Percentiles rank a stretch among this genome's conserved stretches.
Evolutionary conservation across 2,329 filamentous ascomycete species (phyloP).

Genomic region (Botryotinia calthae): DNA sequence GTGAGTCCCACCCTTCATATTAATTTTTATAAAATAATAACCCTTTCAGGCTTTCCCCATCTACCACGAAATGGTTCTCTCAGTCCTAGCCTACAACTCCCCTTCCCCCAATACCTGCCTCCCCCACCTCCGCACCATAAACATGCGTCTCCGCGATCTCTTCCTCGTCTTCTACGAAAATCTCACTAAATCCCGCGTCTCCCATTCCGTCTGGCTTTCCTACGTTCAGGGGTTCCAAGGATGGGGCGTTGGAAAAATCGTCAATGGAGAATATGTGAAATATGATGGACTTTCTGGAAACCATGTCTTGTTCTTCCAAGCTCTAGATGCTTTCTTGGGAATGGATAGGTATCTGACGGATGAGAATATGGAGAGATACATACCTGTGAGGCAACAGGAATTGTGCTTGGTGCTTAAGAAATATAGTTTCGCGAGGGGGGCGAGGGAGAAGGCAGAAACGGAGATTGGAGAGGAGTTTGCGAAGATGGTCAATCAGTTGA

Average conservation of each 20-base stretch:
- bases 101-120: background rate
- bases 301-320: constrained; percentile 17
- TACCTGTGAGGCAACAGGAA: background rate
- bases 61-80: constrained; percentile 11
- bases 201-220: constrained; percentile 5
- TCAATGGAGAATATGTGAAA: constrained; percentile 3
- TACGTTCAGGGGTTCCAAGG: constrained; percentile 18
- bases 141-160: background rate
- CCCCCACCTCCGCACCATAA: background rate
- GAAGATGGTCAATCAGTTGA: constrained; percentile 14
- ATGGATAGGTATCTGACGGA: background rate
- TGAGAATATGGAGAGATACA: background rate
- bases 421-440: background rate
- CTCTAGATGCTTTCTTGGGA: constrained; percentile 5
- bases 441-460: background rate
- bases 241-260: constrained; percentile 9
- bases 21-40: background rate
- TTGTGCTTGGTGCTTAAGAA: background rate
- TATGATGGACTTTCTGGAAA: constrained; percentile 17
- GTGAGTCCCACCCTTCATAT: background rate
- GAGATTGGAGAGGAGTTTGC: background rate
- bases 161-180: constrained; percentile 19
- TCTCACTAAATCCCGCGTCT: background rate
- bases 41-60: constrained; percentile 7
- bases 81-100: background rate